Percentiles rank a stretch among this genome's conserved stretches.
These are phyloP conservation scores for Stygiomarasmius scandens DNA, from an alignment of 1,284 basidiomycete species.

Conservation along the genomic window DNA sequence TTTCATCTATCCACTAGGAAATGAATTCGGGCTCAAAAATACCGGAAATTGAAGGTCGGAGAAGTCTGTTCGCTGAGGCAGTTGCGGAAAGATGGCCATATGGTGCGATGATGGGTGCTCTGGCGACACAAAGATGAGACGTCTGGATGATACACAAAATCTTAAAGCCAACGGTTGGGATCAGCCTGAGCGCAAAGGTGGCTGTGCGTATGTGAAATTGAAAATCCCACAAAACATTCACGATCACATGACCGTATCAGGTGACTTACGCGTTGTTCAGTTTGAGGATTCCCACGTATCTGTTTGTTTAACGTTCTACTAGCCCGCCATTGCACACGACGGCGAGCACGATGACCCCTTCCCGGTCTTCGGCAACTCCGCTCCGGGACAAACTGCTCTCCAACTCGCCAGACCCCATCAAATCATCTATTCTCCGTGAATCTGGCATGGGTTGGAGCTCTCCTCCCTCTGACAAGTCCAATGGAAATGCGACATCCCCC, in stretches of 20 bases:
- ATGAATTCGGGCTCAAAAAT: too few species aligned
- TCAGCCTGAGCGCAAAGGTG: too few species aligned
- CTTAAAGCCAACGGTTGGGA: too few species aligned
- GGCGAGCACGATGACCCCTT: background rate
- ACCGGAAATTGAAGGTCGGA: too few species aligned
- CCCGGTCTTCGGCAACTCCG: slow-evolving; percentile 26
- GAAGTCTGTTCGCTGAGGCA: too few species aligned
- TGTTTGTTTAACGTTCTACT: background rate
- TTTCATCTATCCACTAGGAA: too few species aligned
- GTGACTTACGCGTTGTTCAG: background rate
- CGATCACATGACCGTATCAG: background rate
- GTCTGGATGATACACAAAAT: too few species aligned
- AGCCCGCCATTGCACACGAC: background rate
- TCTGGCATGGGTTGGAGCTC: slow-evolving; percentile 59
- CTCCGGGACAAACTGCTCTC: slow-evolving; percentile 63
- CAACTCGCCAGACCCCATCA: slow-evolving; percentile 65
- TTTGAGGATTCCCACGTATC: background rate
- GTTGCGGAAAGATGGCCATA: too few species aligned
- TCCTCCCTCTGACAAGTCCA: slow-evolving; percentile 33
- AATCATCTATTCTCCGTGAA: slow-evolving; percentile 61
- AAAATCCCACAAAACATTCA: background rate
- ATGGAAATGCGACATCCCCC: slow-evolving; percentile 54
- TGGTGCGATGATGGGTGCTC: too few species aligned
- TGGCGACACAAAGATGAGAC: too few species aligned
- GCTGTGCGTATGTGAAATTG: too few species aligned